Evolutionary conservation across 306 rosid species (phyloP).

Genomic region (Alnus rubra): DNA sequence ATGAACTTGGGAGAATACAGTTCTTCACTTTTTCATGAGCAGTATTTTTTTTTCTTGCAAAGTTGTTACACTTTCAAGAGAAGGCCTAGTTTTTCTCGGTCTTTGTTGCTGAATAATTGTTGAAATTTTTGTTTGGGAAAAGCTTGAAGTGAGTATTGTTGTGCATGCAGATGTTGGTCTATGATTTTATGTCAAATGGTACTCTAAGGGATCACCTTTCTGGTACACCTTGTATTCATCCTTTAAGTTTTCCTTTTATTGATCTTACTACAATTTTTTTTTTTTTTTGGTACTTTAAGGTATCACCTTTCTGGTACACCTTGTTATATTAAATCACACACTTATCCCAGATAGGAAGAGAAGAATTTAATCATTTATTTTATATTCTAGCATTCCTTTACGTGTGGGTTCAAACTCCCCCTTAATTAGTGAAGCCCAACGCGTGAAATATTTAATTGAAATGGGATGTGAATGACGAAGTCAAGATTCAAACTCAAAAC

Average conservation of each 20-base stretch:
- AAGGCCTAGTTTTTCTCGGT: slow-evolving; percentile 4
- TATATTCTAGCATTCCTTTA: no score
- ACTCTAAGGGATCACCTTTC: slow-evolving; percentile 92
- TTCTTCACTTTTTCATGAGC: background rate
- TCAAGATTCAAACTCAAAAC: no score
- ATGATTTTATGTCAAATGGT: slow-evolving; percentile 89
- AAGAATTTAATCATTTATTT: no score
- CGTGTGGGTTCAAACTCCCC: no score
- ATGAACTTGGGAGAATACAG: slow-evolving; percentile 8
- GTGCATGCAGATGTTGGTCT: slow-evolving; percentile 86
- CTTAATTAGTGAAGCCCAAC: no score
- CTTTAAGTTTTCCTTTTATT: background rate
- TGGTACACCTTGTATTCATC: slow-evolving; percentile 44
- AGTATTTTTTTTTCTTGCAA: background rate
- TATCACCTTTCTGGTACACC: no score
- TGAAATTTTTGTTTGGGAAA: background rate
- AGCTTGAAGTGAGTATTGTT: slow-evolving; percentile 24
- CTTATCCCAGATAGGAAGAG: no score
- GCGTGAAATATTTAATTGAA: no score
- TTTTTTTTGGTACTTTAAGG: no score
- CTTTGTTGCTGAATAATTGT: slow-evolving; percentile 17
- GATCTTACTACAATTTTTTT: no score
- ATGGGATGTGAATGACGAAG: no score
- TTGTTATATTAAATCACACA: no score
- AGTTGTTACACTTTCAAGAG: background rate